Evolutionary conservation across 768 basidiomycete species (phyloP), one percentile per base, ranked within the genome.

Genomic region (Guyanaporus albipodus): DNA sequence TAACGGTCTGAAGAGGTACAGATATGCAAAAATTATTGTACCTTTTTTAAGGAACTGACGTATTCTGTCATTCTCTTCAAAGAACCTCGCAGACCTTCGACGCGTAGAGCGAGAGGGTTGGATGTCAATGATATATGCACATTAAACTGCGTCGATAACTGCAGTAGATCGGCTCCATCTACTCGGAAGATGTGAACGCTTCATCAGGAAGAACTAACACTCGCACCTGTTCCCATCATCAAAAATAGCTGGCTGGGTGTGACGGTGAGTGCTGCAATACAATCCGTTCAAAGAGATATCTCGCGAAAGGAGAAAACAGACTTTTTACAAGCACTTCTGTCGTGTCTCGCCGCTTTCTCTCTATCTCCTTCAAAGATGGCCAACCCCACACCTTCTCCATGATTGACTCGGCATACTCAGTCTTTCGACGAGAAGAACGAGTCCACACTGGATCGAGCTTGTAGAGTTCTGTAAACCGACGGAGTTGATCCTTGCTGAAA

Each of bases 341-440:
- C 61, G 66, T 67, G 39, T 80, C 79, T 37, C 70, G 70, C 56
- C 68, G 70, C 42, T 73, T 65, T 56, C 73, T 74, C 56, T 76
- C 71, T 6, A 84, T 69, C 24, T 75, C 71, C 36, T 70, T 64
- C 44, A 85, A 59, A 22, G 82, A 77, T 6, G 82, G 79, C 85
- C 84, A 88, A 22, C 69, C 70, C 87, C 87, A 91, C 46, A 72
- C 67, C 48, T 74, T 67, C 60, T 86, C 80, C 22, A 89, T 73
- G 50, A 88, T 79, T 38, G 71, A 67, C 36, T 70, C 69, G 32
- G 75, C 77, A 54, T 64, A 68, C 29, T 69, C 57, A 47, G 62
- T 56, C 55, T 77, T 79, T 35, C 61, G 70, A 39, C 63, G 59
- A 35, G 57, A 66, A 5, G 51, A 58, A 33, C 66, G 65, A 7